These are phyloP conservation scores for Didymella pinodella DNA, from an alignment of 2,329 filamentous ascomycete species.

Conservation along the genomic window DNA sequence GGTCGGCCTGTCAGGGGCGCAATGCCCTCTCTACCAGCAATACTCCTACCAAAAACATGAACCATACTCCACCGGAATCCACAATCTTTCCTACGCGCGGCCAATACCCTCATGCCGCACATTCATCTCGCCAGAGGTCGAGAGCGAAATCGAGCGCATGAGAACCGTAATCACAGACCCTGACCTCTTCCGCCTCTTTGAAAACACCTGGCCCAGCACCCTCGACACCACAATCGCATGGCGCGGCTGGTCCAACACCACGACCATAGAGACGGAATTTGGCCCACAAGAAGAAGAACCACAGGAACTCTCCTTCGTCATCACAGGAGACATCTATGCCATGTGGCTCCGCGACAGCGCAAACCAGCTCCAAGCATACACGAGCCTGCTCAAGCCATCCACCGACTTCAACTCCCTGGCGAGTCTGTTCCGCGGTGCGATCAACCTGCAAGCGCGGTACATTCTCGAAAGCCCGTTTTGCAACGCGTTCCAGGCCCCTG, in stretches of 20 bases:
- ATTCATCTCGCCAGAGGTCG: conserved; percentile 54
- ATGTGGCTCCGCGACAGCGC: conserved; percentile 65
- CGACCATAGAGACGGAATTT: conserved; percentile 25
- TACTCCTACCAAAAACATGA: conserved; percentile 52
- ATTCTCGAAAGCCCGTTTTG: conserved; percentile 66
- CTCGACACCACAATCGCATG: conserved; percentile 77
- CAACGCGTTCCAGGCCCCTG: conserved; percentile 61
- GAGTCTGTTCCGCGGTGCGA: conserved; percentile 72
- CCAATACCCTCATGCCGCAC: conserved; percentile 57
- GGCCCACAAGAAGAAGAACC: conserved; percentile 36
- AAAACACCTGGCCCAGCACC: conserved; percentile 77
- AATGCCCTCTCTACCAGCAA: conserved; percentile 55
- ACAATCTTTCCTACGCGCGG: conserved; percentile 55
- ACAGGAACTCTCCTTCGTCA: conserved; percentile 69
- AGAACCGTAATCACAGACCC: conserved; percentile 54
- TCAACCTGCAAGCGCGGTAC: conserved; percentile 75
- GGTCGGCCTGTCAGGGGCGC: conserved; percentile 34
- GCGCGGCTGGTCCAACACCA: conserved; percentile 65
- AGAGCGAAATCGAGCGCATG: conserved; percentile 49
- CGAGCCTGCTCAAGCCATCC: conserved; percentile 63
- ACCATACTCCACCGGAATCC: conserved; percentile 53
- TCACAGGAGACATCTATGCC: conserved; percentile 65
- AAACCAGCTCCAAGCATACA: conserved; percentile 75
- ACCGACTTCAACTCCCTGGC: conserved; percentile 61
- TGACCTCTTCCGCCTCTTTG: conserved; percentile 73